Evolutionary conservation across 768 basidiomycete genomes (phyloP), one percentile per base, ranked within the genome.

Genomic region (Botryobasidium botryosum): DNA sequence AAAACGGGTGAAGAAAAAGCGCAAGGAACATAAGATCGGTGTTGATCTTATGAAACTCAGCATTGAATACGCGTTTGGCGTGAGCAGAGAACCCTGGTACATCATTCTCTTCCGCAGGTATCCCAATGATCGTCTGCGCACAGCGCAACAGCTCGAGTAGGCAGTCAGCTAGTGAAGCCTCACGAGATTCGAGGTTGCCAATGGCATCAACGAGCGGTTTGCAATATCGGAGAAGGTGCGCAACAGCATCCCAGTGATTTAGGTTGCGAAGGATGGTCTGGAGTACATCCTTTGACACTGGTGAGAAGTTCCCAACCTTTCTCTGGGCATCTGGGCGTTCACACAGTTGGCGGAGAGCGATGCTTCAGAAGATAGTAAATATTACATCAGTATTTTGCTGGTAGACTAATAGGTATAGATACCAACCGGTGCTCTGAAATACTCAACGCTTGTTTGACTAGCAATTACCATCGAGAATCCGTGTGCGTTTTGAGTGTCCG

Each of bases 181-280:
- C 50, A 3, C 51, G 51, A 6, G 56, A 52, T 45, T 64, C 57
- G 15, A 59, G 43, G 28, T 62, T 55, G 8, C 62, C 58, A 41
- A 63, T 63, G 2, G 52, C 50, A 49, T 65, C 57, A n/a, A n/a
- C n/a, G n/a, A n/a, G 31, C 7, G 57, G 61, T 43, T 62, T 62
- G 10, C 47, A 38, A 8, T 54, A 51, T 3, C 50, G 48, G 25
- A 62, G 49, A 2, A 63, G 49, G 48, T 65, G 61, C 5, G 52
- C 40, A 2, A 56, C 49, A 12, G 46, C 27, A 10, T 46, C 32
- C 59, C 60, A 61, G 26, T 51, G 51, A 1, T 53, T 44, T 13
- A 25, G 18, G 31, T 57, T 51, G 25, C 26, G 21, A 10, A 59
- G 45, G 7, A 63, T 51, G 26, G 43, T 56, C 2, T 40, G 35